Evolutionary conservation across 164 flowering plant species (phyloP).

Genomic region (Liquidambar formosana): DNA sequence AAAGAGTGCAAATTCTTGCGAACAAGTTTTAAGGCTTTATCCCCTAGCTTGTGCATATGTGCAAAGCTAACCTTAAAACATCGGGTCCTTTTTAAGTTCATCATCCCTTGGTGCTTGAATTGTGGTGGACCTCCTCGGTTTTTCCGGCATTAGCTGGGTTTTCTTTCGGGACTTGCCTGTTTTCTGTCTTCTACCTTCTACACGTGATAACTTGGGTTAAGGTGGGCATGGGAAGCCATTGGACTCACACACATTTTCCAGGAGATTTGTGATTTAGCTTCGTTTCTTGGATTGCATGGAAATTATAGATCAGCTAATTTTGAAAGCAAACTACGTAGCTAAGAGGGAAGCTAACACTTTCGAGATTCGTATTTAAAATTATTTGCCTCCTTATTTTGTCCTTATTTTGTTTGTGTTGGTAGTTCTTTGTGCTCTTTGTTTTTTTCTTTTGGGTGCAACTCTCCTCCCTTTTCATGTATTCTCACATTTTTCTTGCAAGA

Average conservation of each 20-base stretch:
- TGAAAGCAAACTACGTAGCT: neutral
- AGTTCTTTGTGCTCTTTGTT: too few species aligned
- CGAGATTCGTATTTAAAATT: neutral
- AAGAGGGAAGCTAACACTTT: neutral
- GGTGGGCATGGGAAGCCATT: too few species aligned
- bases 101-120: too few species aligned
- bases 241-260: too few species aligned
- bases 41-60: neutral
- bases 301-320: too few species aligned
- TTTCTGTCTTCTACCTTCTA: neutral
- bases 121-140: too few species aligned
- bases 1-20: neutral
- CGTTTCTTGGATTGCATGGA: too few species aligned
- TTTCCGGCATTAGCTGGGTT: too few species aligned
- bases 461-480: neutral
- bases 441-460: neutral
- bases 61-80: too few species aligned
- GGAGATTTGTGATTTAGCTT: too few species aligned
- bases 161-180: neutral
- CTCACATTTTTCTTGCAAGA: neutral
- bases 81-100: too few species aligned
- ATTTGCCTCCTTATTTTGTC: neutral
- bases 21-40: neutral
- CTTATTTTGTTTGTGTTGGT: neutral
- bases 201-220: too few species aligned